A percentile compares a stretch with the other conserved stretches of the same genome.
These are phyloP conservation scores for Lentinula sp. DNA, from an alignment of 768 basidiomycete genomes.

Conservation along the genomic window DNA sequence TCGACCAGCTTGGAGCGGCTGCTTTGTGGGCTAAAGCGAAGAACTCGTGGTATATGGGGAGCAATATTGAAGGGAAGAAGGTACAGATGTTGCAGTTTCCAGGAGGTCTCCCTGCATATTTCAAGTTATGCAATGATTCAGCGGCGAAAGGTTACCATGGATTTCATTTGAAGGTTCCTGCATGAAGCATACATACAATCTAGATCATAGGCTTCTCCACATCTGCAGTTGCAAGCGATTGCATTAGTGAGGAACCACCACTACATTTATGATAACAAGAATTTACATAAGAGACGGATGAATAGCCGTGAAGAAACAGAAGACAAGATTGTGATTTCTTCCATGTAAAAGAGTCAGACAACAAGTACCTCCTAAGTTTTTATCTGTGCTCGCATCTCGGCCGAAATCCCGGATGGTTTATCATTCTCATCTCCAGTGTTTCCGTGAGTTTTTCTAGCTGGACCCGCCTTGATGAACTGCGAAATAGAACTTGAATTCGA, in stretches of 20 bases:
- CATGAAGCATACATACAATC: too few species aligned
- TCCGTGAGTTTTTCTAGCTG: neutral
- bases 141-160: neutral
- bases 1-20: neutral
- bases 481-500: neutral
- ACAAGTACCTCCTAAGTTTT: too few species aligned
- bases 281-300: too few species aligned
- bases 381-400: too few species aligned
- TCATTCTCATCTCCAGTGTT: neutral
- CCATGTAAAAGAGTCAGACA: too few species aligned
- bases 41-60: conserved; percentile 9
- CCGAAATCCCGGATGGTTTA: neutral
- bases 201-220: too few species aligned
- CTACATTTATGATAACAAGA: too few species aligned
- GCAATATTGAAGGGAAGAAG: conserved; percentile 6
- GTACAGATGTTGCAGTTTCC: neutral
- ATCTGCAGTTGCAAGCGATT: too few species aligned
- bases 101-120: neutral
- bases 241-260: too few species aligned
- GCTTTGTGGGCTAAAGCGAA: conserved; percentile 2
- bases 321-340: too few species aligned
- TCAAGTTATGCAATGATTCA: neutral
- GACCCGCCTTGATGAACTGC: neutral
- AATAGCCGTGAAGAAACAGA: too few species aligned
- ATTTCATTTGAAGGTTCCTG: neutral